Conservation (phyloP, 306 rosid genomes). For the Lithocarpus polystachyus region DNA sequence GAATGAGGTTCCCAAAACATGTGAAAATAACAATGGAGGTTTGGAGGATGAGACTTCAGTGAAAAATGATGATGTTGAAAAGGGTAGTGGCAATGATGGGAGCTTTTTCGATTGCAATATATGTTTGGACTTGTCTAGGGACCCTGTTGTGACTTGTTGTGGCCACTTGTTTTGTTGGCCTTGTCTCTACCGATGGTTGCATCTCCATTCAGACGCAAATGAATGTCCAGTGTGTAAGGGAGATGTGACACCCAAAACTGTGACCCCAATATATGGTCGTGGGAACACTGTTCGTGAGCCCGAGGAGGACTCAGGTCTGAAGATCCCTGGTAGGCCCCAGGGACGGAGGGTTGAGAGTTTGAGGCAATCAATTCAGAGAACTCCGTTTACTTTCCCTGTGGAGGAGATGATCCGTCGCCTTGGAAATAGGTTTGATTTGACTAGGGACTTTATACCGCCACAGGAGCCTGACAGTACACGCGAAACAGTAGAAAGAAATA, state of each 20-base stretch:
- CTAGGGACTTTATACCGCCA: slow-evolving; percentile 50
- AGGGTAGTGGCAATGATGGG: slow-evolving; percentile 62
- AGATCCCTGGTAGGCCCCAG: slow-evolving; percentile 76
- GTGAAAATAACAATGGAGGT: slow-evolving; percentile 61
- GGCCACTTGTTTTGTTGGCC: slow-evolving; percentile 98
- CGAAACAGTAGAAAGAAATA: slow-evolving; percentile 57
- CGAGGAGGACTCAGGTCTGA: slow-evolving; percentile 69
- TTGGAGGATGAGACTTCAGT: slow-evolving; percentile 48
- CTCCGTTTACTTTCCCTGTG: slow-evolving; percentile 54
- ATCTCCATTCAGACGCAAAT: slow-evolving; percentile 79
- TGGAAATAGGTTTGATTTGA: slow-evolving; percentile 71
- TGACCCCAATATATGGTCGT: slow-evolving; percentile 92
- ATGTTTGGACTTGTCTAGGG: slow-evolving; percentile 85
- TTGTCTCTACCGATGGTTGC: slow-evolving; percentile 82
- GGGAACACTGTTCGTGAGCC: slow-evolving; percentile 42
- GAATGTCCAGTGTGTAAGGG: slow-evolving; percentile 99
- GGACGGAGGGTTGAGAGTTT: slow-evolving; percentile 90
- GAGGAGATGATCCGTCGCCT: slow-evolving; percentile 91
- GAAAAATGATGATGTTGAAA: slow-evolving; percentile 68
- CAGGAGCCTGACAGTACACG: slow-evolving; percentile 46
- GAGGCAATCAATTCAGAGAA: slow-evolving; percentile 79
- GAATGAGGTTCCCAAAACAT: slow-evolving; percentile 53
- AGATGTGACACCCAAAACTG: slow-evolving; percentile 65
- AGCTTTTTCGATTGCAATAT: slow-evolving; percentile 91
- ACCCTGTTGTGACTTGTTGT: slow-evolving; percentile 95